These are phyloP conservation scores for Neurospora sp. DNA, from an alignment of 495 filamentous ascomycete species.

Conservation along the genomic window DNA sequence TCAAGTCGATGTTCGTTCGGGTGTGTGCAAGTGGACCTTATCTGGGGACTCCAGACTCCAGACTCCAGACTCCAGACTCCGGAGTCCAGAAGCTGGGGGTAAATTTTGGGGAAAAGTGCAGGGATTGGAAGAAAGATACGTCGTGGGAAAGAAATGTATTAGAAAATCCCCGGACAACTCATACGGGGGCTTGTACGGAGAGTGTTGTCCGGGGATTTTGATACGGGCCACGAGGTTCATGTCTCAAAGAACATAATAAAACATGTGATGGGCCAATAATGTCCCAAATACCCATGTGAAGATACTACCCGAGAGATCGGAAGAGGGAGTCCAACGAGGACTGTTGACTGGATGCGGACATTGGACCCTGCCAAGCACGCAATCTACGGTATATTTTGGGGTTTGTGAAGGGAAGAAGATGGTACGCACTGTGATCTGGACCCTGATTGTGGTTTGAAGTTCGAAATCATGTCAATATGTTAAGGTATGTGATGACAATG, in stretches of 20 bases:
- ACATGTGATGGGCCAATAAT: not conserved
- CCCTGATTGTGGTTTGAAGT: not conserved
- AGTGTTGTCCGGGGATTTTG: not conserved
- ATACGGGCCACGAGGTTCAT: not conserved
- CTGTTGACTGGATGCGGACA: not conserved
- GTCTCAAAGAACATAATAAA: not conserved
- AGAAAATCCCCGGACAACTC: not conserved
- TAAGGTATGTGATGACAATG: not conserved
- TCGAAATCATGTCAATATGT: not conserved
- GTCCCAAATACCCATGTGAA: too few relatives aligned
- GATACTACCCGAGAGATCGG: not conserved
- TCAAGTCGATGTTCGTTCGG: not conserved
- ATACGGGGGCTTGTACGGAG: not conserved
- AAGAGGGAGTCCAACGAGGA: not conserved
- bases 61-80: not conserved
- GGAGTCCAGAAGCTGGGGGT: not conserved
- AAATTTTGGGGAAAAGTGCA: not conserved
- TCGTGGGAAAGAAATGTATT: not conserved
- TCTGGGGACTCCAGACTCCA: not conserved
- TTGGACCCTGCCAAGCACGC: not conserved
- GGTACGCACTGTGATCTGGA: not conserved
- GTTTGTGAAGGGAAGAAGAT: not conserved
- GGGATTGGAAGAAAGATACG: not conserved
- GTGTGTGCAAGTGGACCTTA: not conserved
- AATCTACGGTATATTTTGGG: not conserved